Conservation (phyloP, 192 early-diverging fungal species). For the Umbelopsis sp. region DNA sequence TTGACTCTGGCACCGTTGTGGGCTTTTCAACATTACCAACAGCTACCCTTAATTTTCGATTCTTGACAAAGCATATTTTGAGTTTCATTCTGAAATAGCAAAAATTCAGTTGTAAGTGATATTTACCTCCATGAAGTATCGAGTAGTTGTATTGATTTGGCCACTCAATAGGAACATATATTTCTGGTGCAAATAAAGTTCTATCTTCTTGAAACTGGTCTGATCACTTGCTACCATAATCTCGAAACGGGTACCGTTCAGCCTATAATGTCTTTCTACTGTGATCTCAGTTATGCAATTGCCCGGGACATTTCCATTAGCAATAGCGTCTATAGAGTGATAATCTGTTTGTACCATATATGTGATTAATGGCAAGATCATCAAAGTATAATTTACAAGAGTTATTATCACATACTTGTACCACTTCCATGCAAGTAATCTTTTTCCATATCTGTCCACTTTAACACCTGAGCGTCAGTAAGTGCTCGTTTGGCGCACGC, state of each 20-base stretch:
- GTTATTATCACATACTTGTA: not conserved
- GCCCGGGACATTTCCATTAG: not conserved
- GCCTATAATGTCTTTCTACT: not conserved
- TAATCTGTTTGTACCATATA: not conserved
- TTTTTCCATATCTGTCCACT: conserved; percentile 3
- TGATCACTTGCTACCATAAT: not conserved
- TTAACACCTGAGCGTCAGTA: not conserved
- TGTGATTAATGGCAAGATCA: not conserved
- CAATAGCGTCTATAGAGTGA: not conserved
- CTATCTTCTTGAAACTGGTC: not conserved
- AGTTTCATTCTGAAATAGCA: not conserved
- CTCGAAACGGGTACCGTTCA: not conserved
- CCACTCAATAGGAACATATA: not conserved
- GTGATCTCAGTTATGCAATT: not conserved
- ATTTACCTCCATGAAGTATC: conserved; percentile 1
- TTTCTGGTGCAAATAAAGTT: conserved; percentile 2
- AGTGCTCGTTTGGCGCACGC: too few species aligned
- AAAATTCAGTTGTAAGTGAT: not conserved
- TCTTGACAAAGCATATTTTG: not conserved
- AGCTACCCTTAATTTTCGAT: not conserved
- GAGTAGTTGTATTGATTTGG: not conserved
- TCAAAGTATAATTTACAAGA: not conserved
- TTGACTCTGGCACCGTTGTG: not conserved
- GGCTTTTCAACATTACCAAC: not conserved
- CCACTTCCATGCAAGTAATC: not conserved